Conservation (phyloP, 495 filamentous ascomycete genomes). For the Bombardia bombarda region DNA sequence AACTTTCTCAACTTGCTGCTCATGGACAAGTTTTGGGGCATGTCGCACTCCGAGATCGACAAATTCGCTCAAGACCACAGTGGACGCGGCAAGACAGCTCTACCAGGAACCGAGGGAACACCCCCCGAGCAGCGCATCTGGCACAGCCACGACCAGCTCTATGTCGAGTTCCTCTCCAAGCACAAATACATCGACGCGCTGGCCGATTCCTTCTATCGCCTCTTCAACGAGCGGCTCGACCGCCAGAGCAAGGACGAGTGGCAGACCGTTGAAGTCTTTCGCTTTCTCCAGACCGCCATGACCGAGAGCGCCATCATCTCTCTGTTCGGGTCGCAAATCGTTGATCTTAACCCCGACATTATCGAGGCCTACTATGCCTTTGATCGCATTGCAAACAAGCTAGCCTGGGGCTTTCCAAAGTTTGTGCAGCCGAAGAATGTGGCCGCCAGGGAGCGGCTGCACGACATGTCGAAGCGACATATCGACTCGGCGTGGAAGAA, state of each 20-base stretch:
- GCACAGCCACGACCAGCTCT: neutral
- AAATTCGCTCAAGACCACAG: conserved; percentile 7
- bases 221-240: neutral
- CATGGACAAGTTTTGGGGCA: neutral
- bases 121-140: conserved; percentile 1
- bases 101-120: conserved; percentile 1
- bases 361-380: conserved; percentile 17
- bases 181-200: neutral
- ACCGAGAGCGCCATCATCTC: conserved; percentile 6
- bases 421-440: neutral
- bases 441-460: neutral
- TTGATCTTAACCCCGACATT: conserved; percentile 14
- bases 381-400: conserved; percentile 36
- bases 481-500: conserved; percentile 3
- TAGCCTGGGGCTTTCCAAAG: conserved; percentile 29
- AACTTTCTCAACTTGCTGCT: neutral
- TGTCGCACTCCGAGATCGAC: conserved; percentile 1
- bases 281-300: conserved; percentile 13
- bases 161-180: neutral
- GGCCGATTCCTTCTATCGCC: neutral
- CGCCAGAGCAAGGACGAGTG: conserved; percentile 1
- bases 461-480: neutral
- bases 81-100: neutral
- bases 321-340: conserved; percentile 10
- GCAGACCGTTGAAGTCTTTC: conserved; percentile 3